Evolutionary conservation across 2,329 filamentous ascomycete species (phyloP).

Genomic region (Epichloe sylvatica): DNA sequence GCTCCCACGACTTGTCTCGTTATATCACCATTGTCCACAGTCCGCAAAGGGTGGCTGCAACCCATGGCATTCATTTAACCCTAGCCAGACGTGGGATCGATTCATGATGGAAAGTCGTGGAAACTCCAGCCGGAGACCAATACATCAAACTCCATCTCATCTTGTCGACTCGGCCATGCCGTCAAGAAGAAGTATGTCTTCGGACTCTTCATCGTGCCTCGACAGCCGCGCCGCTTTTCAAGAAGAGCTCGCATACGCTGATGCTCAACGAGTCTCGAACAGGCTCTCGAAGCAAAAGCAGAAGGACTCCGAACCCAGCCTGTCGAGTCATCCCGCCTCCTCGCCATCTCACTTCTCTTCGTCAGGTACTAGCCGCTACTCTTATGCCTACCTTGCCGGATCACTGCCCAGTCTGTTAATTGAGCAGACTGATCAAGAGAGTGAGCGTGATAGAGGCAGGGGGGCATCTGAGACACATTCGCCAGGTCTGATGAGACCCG

Average conservation of each 20-base stretch:
- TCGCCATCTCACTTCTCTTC: not conserved
- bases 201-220: not conserved
- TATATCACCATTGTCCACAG: not conserved
- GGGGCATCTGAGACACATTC: not conserved
- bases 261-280: not conserved
- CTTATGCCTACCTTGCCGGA: conserved; percentile 2
- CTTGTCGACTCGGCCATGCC: not conserved
- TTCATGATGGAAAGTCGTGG: not conserved
- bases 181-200: not conserved
- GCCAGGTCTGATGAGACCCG: not conserved
- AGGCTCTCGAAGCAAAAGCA: conserved; percentile 1
- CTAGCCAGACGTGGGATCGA: not conserved
- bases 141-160: not conserved
- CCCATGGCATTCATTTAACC: not conserved
- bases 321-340: not conserved
- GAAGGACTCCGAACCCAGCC: not conserved
- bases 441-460: not conserved
- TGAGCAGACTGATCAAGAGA: not conserved
- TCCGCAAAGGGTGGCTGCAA: not conserved
- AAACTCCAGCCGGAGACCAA: not conserved
- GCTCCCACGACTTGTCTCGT: not conserved
- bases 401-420: conserved; percentile 1
- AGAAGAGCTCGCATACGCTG: not conserved
- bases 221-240: not conserved
- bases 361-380: not conserved